These are phyloP conservation scores for Adansonia gregorii DNA, from an alignment of 441 rosid species.

Conservation along the genomic window DNA sequence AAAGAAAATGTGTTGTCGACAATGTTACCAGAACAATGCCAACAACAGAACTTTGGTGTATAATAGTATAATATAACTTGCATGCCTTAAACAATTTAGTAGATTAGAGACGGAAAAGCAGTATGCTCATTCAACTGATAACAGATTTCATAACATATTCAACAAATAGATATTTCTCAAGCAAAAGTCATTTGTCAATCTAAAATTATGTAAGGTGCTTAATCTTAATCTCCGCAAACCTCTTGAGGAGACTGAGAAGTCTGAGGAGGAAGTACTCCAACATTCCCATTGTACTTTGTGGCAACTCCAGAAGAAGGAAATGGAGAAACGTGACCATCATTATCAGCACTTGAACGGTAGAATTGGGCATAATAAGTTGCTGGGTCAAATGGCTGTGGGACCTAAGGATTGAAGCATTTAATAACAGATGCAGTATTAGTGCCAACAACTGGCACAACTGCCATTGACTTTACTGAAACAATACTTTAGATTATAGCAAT, in stretches of 20 bases:
- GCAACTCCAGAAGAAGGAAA: slow-evolving; percentile 72
- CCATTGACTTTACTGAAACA: slow-evolving; percentile 6
- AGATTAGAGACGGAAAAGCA: neutral
- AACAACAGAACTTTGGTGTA: slow-evolving; percentile 6
- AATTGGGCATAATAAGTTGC: slow-evolving; percentile 80
- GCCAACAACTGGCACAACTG: slow-evolving; percentile 12
- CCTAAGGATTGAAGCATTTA: slow-evolving; percentile 48
- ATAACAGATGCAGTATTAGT: slow-evolving; percentile 33
- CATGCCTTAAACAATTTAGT: neutral
- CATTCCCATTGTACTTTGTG: slow-evolving; percentile 79
- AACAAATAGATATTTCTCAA: neutral
- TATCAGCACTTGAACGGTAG: slow-evolving; percentile 72
- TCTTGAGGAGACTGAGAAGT: slow-evolving; percentile 83
- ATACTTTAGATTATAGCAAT: slow-evolving; percentile 10
- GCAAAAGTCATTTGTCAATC: neutral
- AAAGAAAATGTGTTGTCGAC: neutral
- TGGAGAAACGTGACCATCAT: slow-evolving; percentile 83
- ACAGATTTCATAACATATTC: neutral
- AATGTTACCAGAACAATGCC: neutral
- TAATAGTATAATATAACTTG: neutral
- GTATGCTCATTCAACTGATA: neutral
- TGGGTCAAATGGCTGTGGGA: slow-evolving; percentile 87
- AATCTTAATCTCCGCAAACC: slow-evolving; percentile 53
- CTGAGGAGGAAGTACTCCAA: slow-evolving; percentile 70
- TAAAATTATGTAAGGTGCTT: slow-evolving; percentile 24